Base-by-base conservation (phyloP, 179 eudicot genomes). In the Corrigiola litoralis region DNA sequence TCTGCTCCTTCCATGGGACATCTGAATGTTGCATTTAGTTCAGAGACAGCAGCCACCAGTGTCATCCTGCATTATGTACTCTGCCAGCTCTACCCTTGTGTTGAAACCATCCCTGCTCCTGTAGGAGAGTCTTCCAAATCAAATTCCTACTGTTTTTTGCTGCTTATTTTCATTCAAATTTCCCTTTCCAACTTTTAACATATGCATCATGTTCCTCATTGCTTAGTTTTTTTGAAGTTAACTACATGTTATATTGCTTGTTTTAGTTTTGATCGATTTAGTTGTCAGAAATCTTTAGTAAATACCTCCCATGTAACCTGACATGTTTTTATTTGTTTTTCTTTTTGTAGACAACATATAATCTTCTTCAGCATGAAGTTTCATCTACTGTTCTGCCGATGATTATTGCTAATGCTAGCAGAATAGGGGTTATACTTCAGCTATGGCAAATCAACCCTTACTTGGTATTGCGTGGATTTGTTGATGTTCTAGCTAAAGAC, bases 331-430 rank as follows among this genome's bases (percentile, higher is more conserved):
- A 17, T 42, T 65, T 29, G 20, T 25, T 13, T 32, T 41, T 32
- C n/a, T n/a, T 32, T 36, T 46, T 80, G 85, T 85, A 92, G 98
- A 89, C 98, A 66, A 67, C 95, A n/a, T 92, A 85, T 74, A 87
- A 92, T 77, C 88, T 87, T 53, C 78, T 92, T 49, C 98, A 89
- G 71, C 63, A 72, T 64, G 98, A 92, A 75, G 80, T 92, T 47
- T 77, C 82, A 58, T 79, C 87, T 5, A 72, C 70, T 72, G 84
- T 81, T 49, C 81, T 87, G 18, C 97, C 89, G 1, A 50, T 48
- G 65, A 48, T 85, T 40, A 72, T 86, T 55, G 80, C 75, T 57
- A 83, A 71, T 80, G 54, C 84, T 47, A 54, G 77, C 14, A 77
- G 74, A 66, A 74, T 50, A 65, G 80, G 77, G 55, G 54, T 83